Percentiles rank a stretch among this genome's conserved stretches.
Conservation (phyloP, 2,329 filamentous ascomycete species). For the Ambrosiella beaveri region DNA sequence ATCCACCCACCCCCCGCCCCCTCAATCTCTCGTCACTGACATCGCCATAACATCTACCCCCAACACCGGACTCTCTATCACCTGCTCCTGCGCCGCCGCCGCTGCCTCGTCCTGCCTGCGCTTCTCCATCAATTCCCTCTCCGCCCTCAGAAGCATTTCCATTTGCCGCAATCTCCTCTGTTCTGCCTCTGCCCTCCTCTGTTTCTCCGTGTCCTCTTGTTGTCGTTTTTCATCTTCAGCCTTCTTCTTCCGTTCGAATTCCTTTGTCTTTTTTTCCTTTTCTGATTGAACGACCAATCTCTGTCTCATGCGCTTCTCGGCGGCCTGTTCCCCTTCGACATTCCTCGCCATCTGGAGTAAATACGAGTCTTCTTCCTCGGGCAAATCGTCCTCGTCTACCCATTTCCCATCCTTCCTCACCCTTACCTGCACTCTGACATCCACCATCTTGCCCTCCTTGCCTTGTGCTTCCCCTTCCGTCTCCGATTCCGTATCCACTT, state of each 20-base stretch:
- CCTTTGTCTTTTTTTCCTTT: not conserved
- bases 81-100: not conserved
- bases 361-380: conserved; percentile 8
- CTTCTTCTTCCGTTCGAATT: not conserved
- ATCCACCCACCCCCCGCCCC: not conserved
- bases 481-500: not conserved
- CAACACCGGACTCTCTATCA: not conserved
- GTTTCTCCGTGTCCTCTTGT: not conserved
- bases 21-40: not conserved
- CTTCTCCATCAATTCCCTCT: not conserved
- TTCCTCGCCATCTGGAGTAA: conserved; percentile 11
- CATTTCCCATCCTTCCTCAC: not conserved
- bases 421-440: conserved; percentile 1
- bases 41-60: not conserved
- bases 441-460: not conserved
- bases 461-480: not conserved
- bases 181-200: not conserved
- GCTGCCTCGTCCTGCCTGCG: not conserved
- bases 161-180: not conserved
- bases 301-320: not conserved
- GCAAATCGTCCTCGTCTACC: not conserved
- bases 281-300: not conserved
- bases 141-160: not conserved
- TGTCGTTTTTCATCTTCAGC: not conserved
- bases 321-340: conserved; percentile 1